A percentile compares a stretch with the other conserved stretches of the same genome.
These are phyloP conservation scores for Sphaerosporella brunnea DNA, from an alignment of 495 filamentous ascomycete genomes.

Conservation along the genomic window DNA sequence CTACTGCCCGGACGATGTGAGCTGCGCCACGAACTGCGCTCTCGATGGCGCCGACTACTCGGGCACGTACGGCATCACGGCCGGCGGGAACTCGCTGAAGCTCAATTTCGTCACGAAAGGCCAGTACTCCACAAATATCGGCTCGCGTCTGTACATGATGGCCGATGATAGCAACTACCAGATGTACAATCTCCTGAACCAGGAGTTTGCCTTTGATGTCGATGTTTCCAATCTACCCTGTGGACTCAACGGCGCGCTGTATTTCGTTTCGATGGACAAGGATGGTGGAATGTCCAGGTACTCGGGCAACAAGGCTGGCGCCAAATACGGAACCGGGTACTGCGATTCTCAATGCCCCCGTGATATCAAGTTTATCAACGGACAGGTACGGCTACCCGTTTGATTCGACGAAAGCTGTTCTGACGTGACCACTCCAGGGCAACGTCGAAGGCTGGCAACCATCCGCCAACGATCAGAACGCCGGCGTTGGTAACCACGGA, in stretches of 20 bases:
- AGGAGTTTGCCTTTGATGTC: conserved; percentile 53
- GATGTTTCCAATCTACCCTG: conserved; percentile 48
- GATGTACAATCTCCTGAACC: conserved; percentile 39
- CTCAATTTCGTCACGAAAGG: conserved; percentile 37
- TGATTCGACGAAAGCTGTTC: neutral
- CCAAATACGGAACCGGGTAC: conserved; percentile 55
- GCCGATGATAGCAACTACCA: conserved; percentile 34
- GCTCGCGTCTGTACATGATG: conserved; percentile 46
- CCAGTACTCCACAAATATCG: conserved; percentile 31
- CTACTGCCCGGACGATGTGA: conserved; percentile 36
- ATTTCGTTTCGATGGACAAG: conserved; percentile 47
- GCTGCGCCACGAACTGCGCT: conserved; percentile 42
- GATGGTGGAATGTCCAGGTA: conserved; percentile 39
- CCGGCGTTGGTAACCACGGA: conserved; percentile 39
- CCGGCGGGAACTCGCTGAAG: conserved; percentile 35
- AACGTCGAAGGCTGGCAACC: conserved; percentile 42
- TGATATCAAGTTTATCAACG: conserved; percentile 54
- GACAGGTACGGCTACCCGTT: conserved; percentile 28
- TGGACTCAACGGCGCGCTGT: conserved; percentile 56
- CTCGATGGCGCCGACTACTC: conserved; percentile 45
- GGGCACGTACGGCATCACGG: conserved; percentile 38
- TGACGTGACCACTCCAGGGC: conserved; percentile 22
- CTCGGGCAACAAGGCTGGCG: conserved; percentile 46
- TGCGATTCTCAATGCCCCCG: conserved; percentile 56
- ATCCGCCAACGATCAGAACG: conserved; percentile 33